phyloP scores from a whole-genome alignment of 2,329 filamentous ascomycete species.

The Cytospora paraplurivora region DNA sequence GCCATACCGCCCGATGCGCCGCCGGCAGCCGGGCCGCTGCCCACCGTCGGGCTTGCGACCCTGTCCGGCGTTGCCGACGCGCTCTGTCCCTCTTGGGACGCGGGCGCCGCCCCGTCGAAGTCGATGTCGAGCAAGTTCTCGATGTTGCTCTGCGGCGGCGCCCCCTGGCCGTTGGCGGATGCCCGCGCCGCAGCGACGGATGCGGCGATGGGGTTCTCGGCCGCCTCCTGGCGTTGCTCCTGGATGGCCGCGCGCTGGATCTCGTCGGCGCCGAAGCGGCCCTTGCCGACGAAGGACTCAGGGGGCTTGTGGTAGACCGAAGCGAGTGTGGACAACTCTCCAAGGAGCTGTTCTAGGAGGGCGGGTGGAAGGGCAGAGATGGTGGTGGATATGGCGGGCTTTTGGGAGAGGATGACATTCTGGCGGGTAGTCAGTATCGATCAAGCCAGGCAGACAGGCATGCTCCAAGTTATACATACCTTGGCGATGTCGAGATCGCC shows the following conservation, averaged over 20 bases:
- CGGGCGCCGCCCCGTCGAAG: constrained; percentile 77
- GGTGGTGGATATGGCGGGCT: constrained; percentile 90
- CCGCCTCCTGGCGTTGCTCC: constrained; percentile 89
- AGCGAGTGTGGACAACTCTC: constrained; percentile 89
- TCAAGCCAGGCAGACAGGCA: accelerated
- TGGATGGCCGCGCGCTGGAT: constrained; percentile 95
- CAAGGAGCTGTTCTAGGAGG: constrained; percentile 85
- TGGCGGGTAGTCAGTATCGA: constrained; percentile 35
- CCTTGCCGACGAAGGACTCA: constrained; percentile 96
- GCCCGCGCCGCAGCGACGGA: constrained; percentile 65
- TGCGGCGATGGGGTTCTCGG: constrained; percentile 91
- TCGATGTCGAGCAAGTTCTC: constrained; percentile 84
- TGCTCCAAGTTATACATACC: constrained; percentile 48
- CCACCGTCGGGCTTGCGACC: constrained; percentile 60
- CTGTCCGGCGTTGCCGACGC: constrained; percentile 66
- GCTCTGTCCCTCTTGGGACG: constrained; percentile 67
- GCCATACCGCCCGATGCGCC: constrained; percentile 55
- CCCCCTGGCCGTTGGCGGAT: constrained; percentile 58
- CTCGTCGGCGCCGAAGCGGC: constrained; percentile 88
- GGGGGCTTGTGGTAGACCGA: constrained; percentile 99
- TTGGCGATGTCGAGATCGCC: constrained; percentile 90
- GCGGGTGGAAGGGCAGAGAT: constrained; percentile 84
- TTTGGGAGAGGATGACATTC: constrained; percentile 90
- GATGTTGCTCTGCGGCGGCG: constrained; percentile 70
- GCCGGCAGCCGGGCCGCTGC: constrained; percentile 34